Percentiles rank a stretch among this genome's conserved stretches.
phyloP scores from a whole-genome alignment of 176 grass and related monocot species.

The Chrysopogon serrulatus region DNA sequence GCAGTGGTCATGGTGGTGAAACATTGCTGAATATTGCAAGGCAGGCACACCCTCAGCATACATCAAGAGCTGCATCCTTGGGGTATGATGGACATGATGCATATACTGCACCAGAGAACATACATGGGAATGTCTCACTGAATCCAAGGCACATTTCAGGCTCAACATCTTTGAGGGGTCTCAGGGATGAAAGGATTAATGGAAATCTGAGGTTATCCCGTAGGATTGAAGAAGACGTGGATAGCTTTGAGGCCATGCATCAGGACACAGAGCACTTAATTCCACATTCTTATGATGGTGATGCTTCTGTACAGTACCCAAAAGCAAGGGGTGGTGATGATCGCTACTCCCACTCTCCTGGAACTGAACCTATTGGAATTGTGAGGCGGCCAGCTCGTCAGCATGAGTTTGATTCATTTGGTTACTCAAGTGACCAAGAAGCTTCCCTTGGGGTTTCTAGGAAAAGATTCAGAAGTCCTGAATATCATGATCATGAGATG shows the following conservation, averaged over 20 bases:
- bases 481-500: conserved; percentile 33
- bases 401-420: conserved; percentile 16
- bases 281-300: conserved; percentile 11
- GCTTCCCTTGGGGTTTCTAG: conserved; percentile 33
- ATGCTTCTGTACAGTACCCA: conserved; percentile 1
- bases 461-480: conserved; percentile 37
- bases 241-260: conserved; percentile 8
- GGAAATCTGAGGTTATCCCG: conserved; percentile 1
- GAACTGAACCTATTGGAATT: conserved; percentile 24
- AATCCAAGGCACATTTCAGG: conserved; percentile 22
- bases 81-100: conserved; percentile 29
- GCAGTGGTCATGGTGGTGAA: conserved; percentile 5
- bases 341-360: conserved; percentile 30
- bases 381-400: neutral
- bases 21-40: conserved; percentile 25
- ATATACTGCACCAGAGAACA: conserved; percentile 44
- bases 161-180: conserved; percentile 30
- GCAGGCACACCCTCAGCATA: conserved; percentile 17
- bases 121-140: conserved; percentile 42
- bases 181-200: conserved; percentile 39
- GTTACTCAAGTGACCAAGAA: conserved; percentile 43
- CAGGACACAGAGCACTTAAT: conserved; percentile 14
- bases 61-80: conserved; percentile 16
- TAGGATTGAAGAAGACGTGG: conserved; percentile 36
- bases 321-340: conserved; percentile 17